Conservation (phyloP, 163 green algal genomes). For the Scenedesmus sp. region DNA sequence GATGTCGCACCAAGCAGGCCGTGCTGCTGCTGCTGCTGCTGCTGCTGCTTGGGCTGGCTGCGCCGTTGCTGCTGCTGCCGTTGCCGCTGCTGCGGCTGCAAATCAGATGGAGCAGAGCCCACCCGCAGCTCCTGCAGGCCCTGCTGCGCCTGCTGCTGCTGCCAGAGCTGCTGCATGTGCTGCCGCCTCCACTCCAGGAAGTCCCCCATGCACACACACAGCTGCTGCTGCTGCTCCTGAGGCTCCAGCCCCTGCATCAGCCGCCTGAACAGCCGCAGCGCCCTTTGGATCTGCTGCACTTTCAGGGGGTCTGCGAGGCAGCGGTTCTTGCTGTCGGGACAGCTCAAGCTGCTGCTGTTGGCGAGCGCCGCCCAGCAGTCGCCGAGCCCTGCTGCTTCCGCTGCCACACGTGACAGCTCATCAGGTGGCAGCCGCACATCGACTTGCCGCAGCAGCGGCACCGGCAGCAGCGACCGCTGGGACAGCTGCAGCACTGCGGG, state of each 20-base stretch:
- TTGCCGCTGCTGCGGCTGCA: background rate
- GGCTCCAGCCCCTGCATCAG: background rate
- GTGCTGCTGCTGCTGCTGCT: background rate
- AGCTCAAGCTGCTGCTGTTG: conserved; percentile 13
- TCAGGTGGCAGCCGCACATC: background rate
- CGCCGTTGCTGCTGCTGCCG: conserved; percentile 24
- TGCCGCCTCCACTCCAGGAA: background rate
- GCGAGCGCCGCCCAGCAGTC: background rate
- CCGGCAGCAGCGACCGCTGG: conserved; percentile 2
- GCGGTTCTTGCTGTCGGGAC: conserved; percentile 17
- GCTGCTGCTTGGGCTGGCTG: background rate
- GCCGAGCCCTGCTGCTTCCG: background rate
- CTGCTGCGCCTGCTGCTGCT: conserved; percentile 10
- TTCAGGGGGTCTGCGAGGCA: background rate
- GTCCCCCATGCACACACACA: background rate
- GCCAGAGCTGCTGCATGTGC: background rate
- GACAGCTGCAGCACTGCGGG: conserved; percentile 2
- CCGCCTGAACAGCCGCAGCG: conserved; percentile 4
- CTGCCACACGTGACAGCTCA: background rate
- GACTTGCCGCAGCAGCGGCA: conserved; percentile 3
- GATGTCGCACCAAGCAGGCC: background rate
- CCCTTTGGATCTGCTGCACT: background rate
- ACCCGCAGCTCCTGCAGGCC: background rate
- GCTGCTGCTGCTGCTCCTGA: background rate
- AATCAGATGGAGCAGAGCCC: background rate